Evolutionary conservation across 2,329 filamentous ascomycete genomes (phyloP), one percentile per base, ranked within the genome.

Genomic region (Penicillium sp.): DNA sequence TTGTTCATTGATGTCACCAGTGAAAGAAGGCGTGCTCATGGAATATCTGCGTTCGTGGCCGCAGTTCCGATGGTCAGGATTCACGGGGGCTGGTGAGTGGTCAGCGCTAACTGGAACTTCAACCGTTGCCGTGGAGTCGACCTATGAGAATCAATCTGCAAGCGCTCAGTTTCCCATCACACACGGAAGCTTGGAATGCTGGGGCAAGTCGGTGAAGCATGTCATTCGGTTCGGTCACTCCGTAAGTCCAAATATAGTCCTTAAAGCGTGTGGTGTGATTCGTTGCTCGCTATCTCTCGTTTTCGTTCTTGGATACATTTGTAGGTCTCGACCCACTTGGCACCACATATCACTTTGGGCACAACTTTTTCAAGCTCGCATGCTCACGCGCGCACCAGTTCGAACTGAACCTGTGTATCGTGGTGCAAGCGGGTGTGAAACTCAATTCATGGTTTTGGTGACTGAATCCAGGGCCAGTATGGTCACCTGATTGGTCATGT

Each of bases 11-110:
- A 21, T 42, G 5, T 23, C 39, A 23, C 35, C 35, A 19, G 35
- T 19, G 35, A 39, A 19, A 19, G 35, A 16, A n/a, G 9, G 25
- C 7, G 25, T 25, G 3, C 26, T 14, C 7, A n/a, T 16, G 23
- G 11, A 26, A 33, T 14, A 33, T 33, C 13, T 33, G 16, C 31
- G 14, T 33, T 33, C 31, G 31, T 33, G 13, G 13, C 13, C 31
- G 16, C 31, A 33, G 11, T 33, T 6, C 14, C 31, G 4, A 16
- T 33, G 13, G 31, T 26, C 9, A 42, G 16, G 29, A 48, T 35
- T 33, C 21, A 35, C 44, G 29, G 39, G 54, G 60, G 57, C 52
- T 61, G 59, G 53, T 59, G 39, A 60, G 42, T 59, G 58, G 55
- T n/a, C 48, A 51, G 53, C 53, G 61, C 35, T 44, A 58, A 61